Percentiles rank a stretch among this genome's conserved stretches.
Conservation (phyloP, 75 land plant species). For the Pinus albicaulis region DNA sequence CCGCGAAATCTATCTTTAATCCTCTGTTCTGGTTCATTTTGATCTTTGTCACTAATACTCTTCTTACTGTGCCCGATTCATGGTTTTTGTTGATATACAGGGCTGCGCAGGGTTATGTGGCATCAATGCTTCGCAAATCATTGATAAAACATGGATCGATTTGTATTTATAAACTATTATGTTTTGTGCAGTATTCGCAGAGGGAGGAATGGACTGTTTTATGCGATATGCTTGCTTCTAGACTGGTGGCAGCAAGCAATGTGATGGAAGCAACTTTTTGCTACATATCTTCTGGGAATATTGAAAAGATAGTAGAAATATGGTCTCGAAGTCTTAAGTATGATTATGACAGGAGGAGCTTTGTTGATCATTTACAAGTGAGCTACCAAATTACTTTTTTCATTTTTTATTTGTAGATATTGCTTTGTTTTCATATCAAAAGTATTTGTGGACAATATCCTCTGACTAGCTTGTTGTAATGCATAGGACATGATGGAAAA, state of each 20-base stretch:
- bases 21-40: no score
- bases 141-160: background rate
- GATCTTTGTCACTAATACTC: no score
- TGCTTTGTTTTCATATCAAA: background rate
- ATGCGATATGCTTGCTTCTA: constrained; percentile 86
- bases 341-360: constrained; percentile 50
- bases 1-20: no score
- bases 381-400: background rate
- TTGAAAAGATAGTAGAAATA: constrained; percentile 85
- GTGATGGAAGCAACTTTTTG: constrained; percentile 86
- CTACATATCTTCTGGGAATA: constrained; percentile 96
- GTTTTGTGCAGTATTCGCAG: constrained; percentile 70
- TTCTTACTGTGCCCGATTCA: no score
- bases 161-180: background rate
- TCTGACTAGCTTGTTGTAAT: constrained; percentile 1
- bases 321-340: constrained; percentile 62
- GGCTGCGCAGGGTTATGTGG: no score
- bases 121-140: no score
- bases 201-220: constrained; percentile 84
- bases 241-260: constrained; percentile 62
- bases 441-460: background rate
- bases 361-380: constrained; percentile 83
- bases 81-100: no score
- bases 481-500: constrained; percentile 95
- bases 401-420: background rate